phyloP scores from a whole-genome alignment of 2,329 filamentous ascomycete genomes.

The Penicillium freii region DNA sequence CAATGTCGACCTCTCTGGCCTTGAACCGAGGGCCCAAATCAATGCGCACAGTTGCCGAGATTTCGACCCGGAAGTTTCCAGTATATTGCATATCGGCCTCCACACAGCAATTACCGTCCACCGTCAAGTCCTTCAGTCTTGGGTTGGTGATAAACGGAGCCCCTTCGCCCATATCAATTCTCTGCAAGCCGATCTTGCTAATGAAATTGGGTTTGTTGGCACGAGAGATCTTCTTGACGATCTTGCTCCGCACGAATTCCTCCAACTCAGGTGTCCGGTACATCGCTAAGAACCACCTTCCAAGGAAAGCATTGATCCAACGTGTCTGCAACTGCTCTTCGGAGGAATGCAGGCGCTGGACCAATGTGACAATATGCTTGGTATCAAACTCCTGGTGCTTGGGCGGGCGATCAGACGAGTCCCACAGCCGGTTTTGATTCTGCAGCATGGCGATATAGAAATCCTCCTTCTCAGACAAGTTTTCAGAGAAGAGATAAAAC shows the following conservation, averaged over 20 bases:
- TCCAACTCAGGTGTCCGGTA: slow-evolving; percentile 83
- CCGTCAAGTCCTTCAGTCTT: slow-evolving; percentile 79
- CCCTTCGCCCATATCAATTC: slow-evolving; percentile 80
- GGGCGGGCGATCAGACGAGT: slow-evolving; percentile 59
- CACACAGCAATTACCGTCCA: slow-evolving; percentile 84
- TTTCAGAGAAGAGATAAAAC: slow-evolving; percentile 92
- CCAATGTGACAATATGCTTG: slow-evolving; percentile 81
- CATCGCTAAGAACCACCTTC: slow-evolving; percentile 80
- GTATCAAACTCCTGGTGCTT: slow-evolving; percentile 74
- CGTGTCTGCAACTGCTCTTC: slow-evolving; percentile 87
- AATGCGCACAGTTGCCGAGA: slow-evolving; percentile 88
- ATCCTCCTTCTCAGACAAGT: slow-evolving; percentile 94
- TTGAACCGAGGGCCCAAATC: slow-evolving; percentile 89
- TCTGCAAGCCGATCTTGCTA: slow-evolving; percentile 75
- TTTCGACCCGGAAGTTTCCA: slow-evolving; percentile 83
- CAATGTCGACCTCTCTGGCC: slow-evolving; percentile 80
- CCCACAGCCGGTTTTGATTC: slow-evolving; percentile 71
- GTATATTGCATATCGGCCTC: slow-evolving; percentile 87
- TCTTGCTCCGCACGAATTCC: slow-evolving; percentile 74
- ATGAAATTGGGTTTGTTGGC: slow-evolving; percentile 91
- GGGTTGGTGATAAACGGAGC: slow-evolving; percentile 88
- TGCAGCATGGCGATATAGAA: slow-evolving; percentile 92
- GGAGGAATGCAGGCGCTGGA: slow-evolving; percentile 85
- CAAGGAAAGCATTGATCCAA: slow-evolving; percentile 90
- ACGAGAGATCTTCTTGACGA: slow-evolving; percentile 92